These are phyloP conservation scores for Melastoma candidum DNA, from an alignment of 441 rosid genomes.

Conservation along the genomic window DNA sequence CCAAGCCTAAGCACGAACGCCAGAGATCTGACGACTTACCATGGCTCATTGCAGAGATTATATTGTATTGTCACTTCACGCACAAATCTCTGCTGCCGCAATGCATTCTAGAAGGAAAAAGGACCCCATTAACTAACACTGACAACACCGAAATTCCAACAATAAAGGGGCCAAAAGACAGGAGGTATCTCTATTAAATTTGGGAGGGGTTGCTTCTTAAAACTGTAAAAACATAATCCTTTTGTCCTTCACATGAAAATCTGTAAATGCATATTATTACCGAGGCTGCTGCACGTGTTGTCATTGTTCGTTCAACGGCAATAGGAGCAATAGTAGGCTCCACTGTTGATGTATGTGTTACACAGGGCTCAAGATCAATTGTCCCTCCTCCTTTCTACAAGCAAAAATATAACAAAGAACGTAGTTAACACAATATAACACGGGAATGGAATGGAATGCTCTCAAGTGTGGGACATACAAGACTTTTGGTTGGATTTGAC, in stretches of 20 bases:
- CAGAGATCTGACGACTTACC: constrained; percentile 32
- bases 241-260: neutral
- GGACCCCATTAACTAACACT: neutral
- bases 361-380: constrained; percentile 93
- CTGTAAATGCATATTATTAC: constrained; percentile 25
- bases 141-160: constrained; percentile 7
- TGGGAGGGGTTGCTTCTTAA: too few species aligned
- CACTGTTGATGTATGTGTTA: constrained; percentile 83
- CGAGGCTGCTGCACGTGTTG: constrained; percentile 99
- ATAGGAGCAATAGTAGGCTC: constrained; percentile 99
- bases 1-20: neutral
- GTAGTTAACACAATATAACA: neutral
- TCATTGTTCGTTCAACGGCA: constrained; percentile 97
- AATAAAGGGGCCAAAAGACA: too few species aligned
- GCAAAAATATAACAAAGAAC: constrained; percentile 1
- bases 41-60: constrained; percentile 99
- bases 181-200: too few species aligned
- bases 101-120: constrained; percentile 61
- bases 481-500: too few species aligned
- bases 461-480: constrained; percentile 2
- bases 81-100: constrained; percentile 94
- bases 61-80: constrained; percentile 97
- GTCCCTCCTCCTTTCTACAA: constrained; percentile 91
- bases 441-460: neutral
- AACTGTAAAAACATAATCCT: neutral